phyloP scores from a whole-genome alignment of 2,329 filamentous ascomycete species.

The Daldinia sp. region DNA sequence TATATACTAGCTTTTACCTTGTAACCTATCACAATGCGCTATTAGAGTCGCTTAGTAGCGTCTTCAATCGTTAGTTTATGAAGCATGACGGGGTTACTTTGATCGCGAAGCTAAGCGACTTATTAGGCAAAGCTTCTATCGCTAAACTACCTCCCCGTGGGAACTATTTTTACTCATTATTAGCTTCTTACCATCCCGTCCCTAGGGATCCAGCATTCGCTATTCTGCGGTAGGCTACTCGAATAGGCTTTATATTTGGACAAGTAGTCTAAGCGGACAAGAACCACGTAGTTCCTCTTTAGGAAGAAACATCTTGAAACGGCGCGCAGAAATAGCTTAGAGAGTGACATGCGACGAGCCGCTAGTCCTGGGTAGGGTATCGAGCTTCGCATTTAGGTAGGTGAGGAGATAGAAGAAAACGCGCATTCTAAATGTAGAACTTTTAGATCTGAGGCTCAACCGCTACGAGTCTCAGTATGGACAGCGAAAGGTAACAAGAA shows the following conservation, averaged over 20 bases:
- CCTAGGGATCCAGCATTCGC: background rate
- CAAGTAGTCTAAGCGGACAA: background rate
- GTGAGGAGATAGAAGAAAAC: background rate
- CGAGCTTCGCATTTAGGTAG: background rate
- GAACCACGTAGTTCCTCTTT: background rate
- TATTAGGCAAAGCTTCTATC: background rate
- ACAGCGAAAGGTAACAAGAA: background rate
- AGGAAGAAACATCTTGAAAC: background rate
- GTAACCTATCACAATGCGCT: background rate
- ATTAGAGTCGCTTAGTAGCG: background rate
- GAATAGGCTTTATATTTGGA: background rate
- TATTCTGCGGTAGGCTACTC: background rate
- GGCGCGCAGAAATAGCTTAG: background rate
- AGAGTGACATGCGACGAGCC: background rate
- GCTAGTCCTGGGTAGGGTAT: background rate
- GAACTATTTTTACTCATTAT: background rate
- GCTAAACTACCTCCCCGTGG: background rate
- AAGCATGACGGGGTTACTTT: background rate
- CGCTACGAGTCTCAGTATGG: background rate
- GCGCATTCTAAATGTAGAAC: slow-evolving; percentile 18
- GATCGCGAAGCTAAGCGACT: background rate
- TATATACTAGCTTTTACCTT: background rate
- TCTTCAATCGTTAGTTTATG: background rate
- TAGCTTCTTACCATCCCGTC: background rate
- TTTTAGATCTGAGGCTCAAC: slow-evolving; percentile 5